Base-by-base conservation (phyloP, 257 asterid species). In the Lithospermum erythrorhizon region DNA sequence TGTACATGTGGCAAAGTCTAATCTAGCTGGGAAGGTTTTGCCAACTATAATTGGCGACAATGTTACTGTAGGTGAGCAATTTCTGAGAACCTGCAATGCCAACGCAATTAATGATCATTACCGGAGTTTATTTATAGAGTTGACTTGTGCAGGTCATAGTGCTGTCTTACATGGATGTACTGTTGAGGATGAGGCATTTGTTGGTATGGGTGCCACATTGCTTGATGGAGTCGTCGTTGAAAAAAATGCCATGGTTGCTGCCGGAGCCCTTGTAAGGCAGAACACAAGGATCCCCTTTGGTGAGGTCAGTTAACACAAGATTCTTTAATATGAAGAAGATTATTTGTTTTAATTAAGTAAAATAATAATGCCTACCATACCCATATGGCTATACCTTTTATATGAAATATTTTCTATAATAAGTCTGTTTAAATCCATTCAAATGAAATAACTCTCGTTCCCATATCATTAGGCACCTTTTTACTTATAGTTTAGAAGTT, bases 201-300 rank as follows among this genome's bases (percentile, higher is more conserved):
- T 88, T 45, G 98, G 98, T 61, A 91, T 81, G 95, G 94, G 97
- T 55, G 95, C 98, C 24, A 91, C 90, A 5, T 73, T 91, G 80
- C 98, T 91, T 77, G 98, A 88, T 61, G 98, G 98, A 27, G 98
- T 82, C 45, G 85, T 86, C 57, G 76, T 91, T 53, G 97, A 91
- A 76, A 91, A 91, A 74, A 80, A 91, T 64, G 90, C 95, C 21
- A 88, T 91, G 98, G 95, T 91, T 70, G 98, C 98, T 74, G 96
- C 97, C 59, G 98, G 98, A 68, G 98, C 98, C 47, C 98, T 88
- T 73, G 98, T 91, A 57, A 83, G 95, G 64, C 95, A 88, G 80
- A 81, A 84, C 57, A 86, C 97, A 24, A 83, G 90, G 73, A 81
- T 91, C 61, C 95, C 97, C 57, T 66, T 78, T 35, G 89, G 95